Percentiles rank a stretch among this genome's conserved stretches.
phyloP scores from a whole-genome alignment of 208 protist genomes.

The Trypanosoma rangeli region DNA sequence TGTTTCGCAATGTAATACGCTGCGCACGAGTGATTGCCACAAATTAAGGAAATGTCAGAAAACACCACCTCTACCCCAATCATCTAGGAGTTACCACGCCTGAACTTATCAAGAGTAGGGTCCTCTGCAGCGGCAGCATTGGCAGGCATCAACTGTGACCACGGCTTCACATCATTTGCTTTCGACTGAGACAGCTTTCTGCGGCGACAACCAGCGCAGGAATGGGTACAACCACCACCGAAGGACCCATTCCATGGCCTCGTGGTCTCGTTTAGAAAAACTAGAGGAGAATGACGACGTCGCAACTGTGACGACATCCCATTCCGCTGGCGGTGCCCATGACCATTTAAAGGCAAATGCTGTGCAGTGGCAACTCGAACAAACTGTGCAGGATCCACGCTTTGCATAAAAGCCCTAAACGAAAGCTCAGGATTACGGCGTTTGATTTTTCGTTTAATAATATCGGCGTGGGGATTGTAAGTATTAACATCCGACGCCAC shows the following conservation, averaged over 20 bases:
- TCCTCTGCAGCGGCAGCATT: neutral
- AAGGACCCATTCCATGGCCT: neutral
- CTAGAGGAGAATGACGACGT: neutral
- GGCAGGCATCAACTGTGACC: neutral
- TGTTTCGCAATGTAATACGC: no score
- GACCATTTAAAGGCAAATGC: neutral
- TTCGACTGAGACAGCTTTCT: neutral
- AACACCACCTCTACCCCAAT: no score
- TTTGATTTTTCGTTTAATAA: conserved; percentile 9
- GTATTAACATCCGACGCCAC: conserved; percentile 1
- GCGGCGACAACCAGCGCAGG: conserved; percentile 3
- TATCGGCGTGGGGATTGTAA: conserved; percentile 15
- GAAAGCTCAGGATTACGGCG: conserved; percentile 15
- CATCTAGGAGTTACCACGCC: no score
- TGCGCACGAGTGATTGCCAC: no score
- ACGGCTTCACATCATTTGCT: neutral
- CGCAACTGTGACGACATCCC: neutral
- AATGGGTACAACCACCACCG: neutral
- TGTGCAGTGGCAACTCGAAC: neutral
- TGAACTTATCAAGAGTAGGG: neutral
- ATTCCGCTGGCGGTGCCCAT: neutral
- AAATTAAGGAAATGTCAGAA: no score
- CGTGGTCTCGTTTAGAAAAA: conserved; percentile 1
- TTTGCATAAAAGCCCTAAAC: neutral
- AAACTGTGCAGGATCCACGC: neutral